Conservation (phyloP, 2,329 filamentous ascomycete genomes). For the Fusarium sp. region DNA sequence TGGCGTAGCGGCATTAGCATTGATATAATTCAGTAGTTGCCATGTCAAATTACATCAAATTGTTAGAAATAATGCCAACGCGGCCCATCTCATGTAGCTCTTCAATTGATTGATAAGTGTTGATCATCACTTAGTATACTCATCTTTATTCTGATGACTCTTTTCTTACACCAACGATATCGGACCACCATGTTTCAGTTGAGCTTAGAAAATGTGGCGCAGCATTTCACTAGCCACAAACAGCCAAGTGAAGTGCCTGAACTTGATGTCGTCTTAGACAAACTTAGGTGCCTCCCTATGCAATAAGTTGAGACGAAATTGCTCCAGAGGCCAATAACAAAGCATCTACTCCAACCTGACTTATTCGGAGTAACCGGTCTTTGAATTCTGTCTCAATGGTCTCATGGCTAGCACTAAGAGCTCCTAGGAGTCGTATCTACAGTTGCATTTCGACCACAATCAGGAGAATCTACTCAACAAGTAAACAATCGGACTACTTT, state of each 20-base stretch:
- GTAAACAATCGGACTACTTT: slow-evolving; percentile 23
- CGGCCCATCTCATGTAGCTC: background rate
- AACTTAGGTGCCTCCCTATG: background rate
- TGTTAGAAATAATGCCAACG: background rate
- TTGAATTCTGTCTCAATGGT: slow-evolving; percentile 32
- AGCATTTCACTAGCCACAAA: background rate
- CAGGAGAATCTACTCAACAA: slow-evolving; percentile 36
- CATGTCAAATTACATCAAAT: background rate
- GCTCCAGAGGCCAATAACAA: background rate
- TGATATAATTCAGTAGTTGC: background rate
- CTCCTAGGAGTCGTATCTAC: slow-evolving; percentile 33
- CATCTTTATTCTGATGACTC: background rate
- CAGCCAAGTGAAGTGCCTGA: background rate
- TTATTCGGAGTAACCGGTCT: background rate
- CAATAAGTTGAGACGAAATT: background rate
- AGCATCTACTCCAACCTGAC: background rate
- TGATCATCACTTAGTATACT: background rate
- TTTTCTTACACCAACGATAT: background rate
- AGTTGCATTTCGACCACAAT: slow-evolving; percentile 18
- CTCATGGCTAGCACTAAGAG: slow-evolving; percentile 22
- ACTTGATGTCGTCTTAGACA: slow-evolving; percentile 18
- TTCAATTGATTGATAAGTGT: background rate
- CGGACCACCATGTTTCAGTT: background rate
- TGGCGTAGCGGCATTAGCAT: slow-evolving; percentile 2
- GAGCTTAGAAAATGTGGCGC: background rate